A percentile compares a stretch with the other conserved stretches of the same genome.
Conservation (phyloP, 768 basidiomycete species). For the Suillus variegatus region DNA sequence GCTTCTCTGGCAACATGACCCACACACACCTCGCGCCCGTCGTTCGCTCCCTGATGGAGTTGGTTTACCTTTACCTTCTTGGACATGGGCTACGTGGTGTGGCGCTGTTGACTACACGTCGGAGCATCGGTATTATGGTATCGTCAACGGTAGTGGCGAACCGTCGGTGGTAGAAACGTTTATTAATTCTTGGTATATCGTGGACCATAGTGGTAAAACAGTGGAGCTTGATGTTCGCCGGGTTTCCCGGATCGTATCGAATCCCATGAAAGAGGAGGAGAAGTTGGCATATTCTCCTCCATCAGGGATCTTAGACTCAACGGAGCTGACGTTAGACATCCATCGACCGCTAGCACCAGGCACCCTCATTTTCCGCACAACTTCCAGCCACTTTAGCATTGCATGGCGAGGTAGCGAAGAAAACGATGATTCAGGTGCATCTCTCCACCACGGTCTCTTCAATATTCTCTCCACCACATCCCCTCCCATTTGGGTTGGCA, state of each 20-base stretch:
- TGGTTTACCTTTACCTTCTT: conserved; percentile 19
- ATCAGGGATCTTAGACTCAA: neutral
- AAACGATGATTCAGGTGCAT: neutral
- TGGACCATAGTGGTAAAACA: conserved; percentile 15
- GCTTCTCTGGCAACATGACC: conserved; percentile 24
- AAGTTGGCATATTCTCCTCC: neutral
- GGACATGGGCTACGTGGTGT: conserved; percentile 29
- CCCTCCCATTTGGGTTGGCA: conserved; percentile 1
- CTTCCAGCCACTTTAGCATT: neutral
- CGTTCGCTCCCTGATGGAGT: conserved; percentile 4
- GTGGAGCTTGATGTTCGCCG: conserved; percentile 17
- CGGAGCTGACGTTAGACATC: neutral
- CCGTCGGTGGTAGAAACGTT: conserved; percentile 21
- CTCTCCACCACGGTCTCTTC: neutral
- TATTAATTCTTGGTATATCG: conserved; percentile 18
- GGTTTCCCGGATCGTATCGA: neutral
- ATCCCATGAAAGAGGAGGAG: conserved; percentile 1
- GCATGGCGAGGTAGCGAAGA: neutral
- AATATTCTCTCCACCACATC: neutral
- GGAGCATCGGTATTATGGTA: neutral
- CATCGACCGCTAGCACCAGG: neutral
- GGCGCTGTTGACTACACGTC: conserved; percentile 13
- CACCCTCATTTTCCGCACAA: neutral
- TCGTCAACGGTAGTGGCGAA: conserved; percentile 4
- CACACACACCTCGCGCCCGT: conserved; percentile 10